Conservation (phyloP, 1,284 basidiomycete species). For the Gymnopus androsaceus region DNA sequence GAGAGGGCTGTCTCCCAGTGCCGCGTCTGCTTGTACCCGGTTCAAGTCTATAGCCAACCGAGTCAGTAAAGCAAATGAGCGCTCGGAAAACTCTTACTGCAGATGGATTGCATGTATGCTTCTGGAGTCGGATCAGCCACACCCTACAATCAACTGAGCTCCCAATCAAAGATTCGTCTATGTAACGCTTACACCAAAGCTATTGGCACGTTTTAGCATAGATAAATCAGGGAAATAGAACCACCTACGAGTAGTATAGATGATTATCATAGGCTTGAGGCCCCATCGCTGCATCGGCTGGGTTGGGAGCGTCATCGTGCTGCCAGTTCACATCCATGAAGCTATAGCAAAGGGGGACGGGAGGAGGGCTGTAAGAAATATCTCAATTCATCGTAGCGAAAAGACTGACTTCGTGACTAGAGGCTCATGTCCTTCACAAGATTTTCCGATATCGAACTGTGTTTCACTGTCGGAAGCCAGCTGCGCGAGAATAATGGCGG, state of each 20-base stretch:
- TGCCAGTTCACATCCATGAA: constrained; percentile 84
- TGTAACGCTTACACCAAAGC: constrained; percentile 54
- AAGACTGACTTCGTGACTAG: constrained; percentile 52
- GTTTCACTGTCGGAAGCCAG: constrained; percentile 38
- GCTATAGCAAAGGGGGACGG: constrained; percentile 34
- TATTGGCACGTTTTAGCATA: constrained; percentile 25
- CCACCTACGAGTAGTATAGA: constrained; percentile 67
- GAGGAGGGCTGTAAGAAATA: background rate
- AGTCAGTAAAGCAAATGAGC: background rate
- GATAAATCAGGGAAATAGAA: constrained; percentile 11
- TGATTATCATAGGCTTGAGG: constrained; percentile 79
- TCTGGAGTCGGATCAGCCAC: constrained; percentile 64
- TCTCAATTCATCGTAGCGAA: background rate
- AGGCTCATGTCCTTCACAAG: constrained; percentile 27
- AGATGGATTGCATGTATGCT: constrained; percentile 68
- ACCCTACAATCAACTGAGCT: constrained; percentile 42
- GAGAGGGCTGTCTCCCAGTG: constrained; percentile 52
- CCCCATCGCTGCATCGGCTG: constrained; percentile 64
- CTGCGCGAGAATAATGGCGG: constrained; percentile 51
- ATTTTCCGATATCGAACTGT: constrained; percentile 25
- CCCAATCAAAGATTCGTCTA: background rate
- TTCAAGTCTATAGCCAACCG: constrained; percentile 43
- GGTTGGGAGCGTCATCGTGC: constrained; percentile 64
- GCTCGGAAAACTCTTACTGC: constrained; percentile 51
- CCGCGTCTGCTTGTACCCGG: constrained; percentile 50